Conservation (phyloP, 2,329 filamentous ascomycete genomes). For the Aspergillus melleus region DNA sequence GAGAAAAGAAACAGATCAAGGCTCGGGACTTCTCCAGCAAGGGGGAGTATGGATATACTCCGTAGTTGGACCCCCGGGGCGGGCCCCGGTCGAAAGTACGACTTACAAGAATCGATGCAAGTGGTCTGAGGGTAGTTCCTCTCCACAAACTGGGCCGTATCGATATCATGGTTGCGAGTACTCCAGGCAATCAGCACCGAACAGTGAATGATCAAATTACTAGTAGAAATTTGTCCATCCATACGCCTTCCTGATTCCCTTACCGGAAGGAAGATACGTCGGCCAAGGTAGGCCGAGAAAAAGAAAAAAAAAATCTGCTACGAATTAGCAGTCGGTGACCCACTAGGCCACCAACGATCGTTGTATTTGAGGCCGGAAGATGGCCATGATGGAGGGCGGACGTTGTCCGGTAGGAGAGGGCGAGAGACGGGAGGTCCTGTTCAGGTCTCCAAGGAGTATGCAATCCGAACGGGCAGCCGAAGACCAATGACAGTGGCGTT, state of each 20-base stretch:
- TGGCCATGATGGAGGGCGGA: conserved; percentile 14
- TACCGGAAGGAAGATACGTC: conserved; percentile 7
- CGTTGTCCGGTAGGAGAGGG: conserved; percentile 18
- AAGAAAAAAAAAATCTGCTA: background rate
- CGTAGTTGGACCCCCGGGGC: background rate
- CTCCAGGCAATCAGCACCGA: conserved; percentile 1
- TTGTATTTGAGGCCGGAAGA: background rate
- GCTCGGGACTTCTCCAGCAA: background rate
- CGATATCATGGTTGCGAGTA: conserved; percentile 10
- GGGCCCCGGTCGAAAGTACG: background rate
- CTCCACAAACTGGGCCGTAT: conserved; percentile 9
- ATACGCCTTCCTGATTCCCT: conserved; percentile 12
- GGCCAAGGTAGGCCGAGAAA: background rate
- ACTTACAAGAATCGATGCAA: conserved; percentile 10
- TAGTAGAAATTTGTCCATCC: background rate
- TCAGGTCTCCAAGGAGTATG: background rate
- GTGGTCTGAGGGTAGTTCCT: conserved; percentile 8
- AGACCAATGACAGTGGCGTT: too few species aligned
- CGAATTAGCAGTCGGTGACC: background rate
- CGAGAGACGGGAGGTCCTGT: background rate
- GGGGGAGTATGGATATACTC: background rate
- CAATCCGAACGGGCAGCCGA: background rate
- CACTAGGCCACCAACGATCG: background rate
- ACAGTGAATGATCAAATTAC: conserved; percentile 1
- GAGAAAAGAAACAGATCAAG: background rate